These are phyloP conservation scores for Stachybotrys echinatus DNA, from an alignment of 2,329 filamentous ascomycete species.

Conservation along the genomic window DNA sequence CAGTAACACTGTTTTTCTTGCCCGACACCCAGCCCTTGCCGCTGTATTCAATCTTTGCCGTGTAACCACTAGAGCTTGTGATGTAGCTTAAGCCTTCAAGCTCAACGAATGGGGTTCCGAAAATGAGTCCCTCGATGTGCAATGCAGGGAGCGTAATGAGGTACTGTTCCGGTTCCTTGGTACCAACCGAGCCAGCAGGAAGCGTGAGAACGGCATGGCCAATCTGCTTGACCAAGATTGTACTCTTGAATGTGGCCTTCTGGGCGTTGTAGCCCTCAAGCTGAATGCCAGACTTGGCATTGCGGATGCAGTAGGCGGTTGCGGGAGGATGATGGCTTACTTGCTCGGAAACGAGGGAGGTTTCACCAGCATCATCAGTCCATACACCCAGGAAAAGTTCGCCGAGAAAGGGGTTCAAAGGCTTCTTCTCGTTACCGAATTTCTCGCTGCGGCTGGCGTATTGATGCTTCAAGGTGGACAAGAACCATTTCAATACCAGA, in stretches of 20 bases:
- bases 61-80: slow-evolving; percentile 78
- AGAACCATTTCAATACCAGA: slow-evolving; percentile 92
- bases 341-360: slow-evolving; percentile 87
- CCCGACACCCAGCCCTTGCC: slow-evolving; percentile 93
- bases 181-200: slow-evolving; percentile 35
- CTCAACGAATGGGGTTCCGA: slow-evolving; percentile 83
- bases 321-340: slow-evolving; percentile 92
- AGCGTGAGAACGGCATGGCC: slow-evolving; percentile 82
- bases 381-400: slow-evolving; percentile 92
- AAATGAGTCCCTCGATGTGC: slow-evolving; percentile 91
- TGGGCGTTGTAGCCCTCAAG: slow-evolving; percentile 92
- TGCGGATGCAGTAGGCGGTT: slow-evolving; percentile 90
- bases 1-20: slow-evolving; percentile 89
- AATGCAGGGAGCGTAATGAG: slow-evolving; percentile 86
- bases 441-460: slow-evolving; percentile 69
- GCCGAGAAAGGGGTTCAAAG: slow-evolving; percentile 90
- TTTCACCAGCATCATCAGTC: slow-evolving; percentile 76
- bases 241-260: slow-evolving; percentile 89
- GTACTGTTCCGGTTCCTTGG: slow-evolving; percentile 58
- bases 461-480: slow-evolving; percentile 88
- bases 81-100: slow-evolving; percentile 83
- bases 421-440: slow-evolving; percentile 92
- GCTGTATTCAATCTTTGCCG: slow-evolving; percentile 85
- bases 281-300: slow-evolving; percentile 73
- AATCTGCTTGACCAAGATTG: slow-evolving; percentile 92